Conservation (phyloP, 2,329 filamentous ascomycete species). For the Sclerotinia sclerotiorum region DNA sequence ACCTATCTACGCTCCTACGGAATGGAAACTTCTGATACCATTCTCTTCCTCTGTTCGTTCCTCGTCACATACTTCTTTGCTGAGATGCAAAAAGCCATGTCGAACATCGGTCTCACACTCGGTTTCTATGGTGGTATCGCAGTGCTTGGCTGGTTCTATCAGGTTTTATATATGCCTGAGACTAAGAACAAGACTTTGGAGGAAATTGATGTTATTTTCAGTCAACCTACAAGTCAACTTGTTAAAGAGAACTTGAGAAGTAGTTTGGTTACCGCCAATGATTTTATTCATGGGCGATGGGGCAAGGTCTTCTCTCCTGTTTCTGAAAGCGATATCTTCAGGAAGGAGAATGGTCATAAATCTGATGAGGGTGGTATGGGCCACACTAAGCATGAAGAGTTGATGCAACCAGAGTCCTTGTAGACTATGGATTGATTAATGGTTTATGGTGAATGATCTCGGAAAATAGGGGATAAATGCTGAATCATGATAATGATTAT, state of each 20-base stretch:
- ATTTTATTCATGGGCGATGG: constrained; percentile 36
- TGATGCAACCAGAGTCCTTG: constrained; percentile 23
- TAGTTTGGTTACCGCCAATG: constrained; percentile 33
- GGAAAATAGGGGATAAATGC: background rate
- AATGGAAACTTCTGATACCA: constrained; percentile 68
- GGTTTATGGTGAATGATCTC: background rate
- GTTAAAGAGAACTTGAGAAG: constrained; percentile 58
- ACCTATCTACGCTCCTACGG: constrained; percentile 72
- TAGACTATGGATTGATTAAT: background rate
- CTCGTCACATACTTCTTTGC: constrained; percentile 76
- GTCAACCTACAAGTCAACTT: constrained; percentile 60
- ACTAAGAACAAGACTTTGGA: constrained; percentile 67
- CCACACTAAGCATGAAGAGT: constrained; percentile 29
- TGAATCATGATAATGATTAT: constrained; percentile 6
- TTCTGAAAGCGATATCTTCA: constrained; percentile 37
- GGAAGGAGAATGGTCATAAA: constrained; percentile 34
- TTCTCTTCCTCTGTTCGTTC: constrained; percentile 70
- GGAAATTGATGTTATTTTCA: constrained; percentile 69
- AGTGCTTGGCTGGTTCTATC: constrained; percentile 68
- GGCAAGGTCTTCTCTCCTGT: constrained; percentile 38
- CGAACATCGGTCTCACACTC: constrained; percentile 61
- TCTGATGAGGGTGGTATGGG: constrained; percentile 26
- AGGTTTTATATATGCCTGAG: constrained; percentile 74
- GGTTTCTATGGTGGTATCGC: constrained; percentile 76
- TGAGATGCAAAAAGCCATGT: constrained; percentile 68